Conservation (phyloP, 2,329 filamentous ascomycete genomes). For the Juglanconis sp. region DNA sequence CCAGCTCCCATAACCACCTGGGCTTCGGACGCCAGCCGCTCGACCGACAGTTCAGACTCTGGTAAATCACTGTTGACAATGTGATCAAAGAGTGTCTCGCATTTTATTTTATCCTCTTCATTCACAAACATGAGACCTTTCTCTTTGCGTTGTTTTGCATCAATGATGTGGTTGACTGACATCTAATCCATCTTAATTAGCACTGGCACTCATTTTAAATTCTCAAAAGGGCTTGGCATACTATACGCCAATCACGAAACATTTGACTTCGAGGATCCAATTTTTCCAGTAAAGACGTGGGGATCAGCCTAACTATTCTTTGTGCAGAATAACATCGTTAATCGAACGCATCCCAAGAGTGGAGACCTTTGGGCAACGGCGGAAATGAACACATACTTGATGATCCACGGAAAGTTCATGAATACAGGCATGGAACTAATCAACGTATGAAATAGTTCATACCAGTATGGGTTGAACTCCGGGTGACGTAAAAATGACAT, state of each 20-base stretch:
- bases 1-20: constrained; percentile 27
- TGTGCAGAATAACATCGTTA: not conserved
- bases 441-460: constrained; percentile 21
- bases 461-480: constrained; percentile 24
- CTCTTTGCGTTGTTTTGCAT: constrained; percentile 19
- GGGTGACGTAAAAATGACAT: constrained; percentile 20
- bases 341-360: not conserved
- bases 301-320: not conserved
- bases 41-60: constrained; percentile 23
- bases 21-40: constrained; percentile 26
- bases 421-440: constrained; percentile 23
- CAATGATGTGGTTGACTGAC: constrained; percentile 18
- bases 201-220: not conserved
- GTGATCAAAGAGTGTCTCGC: constrained; percentile 26
- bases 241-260: constrained; percentile 13
- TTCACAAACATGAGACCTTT: constrained; percentile 21
- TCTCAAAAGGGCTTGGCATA: not conserved
- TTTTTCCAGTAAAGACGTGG: not conserved
- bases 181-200: not conserved
- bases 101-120: constrained; percentile 14
- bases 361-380: not conserved
- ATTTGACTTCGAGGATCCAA: constrained; percentile 13
- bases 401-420: constrained; percentile 21
- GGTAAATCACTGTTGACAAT: constrained; percentile 28
- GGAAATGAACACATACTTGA: not conserved